Base-by-base conservation (phyloP, 306 rosid genomes). In the Quercus suber region DNA sequence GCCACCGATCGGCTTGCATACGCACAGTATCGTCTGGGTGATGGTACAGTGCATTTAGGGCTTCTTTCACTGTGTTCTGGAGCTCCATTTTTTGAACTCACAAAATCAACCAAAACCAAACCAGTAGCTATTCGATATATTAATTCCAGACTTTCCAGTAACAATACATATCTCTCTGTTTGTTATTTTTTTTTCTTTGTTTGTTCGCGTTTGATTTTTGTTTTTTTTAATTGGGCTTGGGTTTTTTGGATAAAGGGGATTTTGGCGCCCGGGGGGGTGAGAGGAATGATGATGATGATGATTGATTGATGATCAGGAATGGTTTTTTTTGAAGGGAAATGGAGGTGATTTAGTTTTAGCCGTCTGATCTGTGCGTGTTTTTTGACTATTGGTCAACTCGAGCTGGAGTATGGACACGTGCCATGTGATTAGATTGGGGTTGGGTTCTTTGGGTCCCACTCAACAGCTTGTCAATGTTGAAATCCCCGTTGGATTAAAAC, bases 31-130 rank as follows among this genome's bases (percentile, higher is more conserved):
- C 98, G 80, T 90, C 97, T 1, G 99, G 99, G 82, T 91, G 99
- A 82, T 96, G 99, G 85, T 96, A 96, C 63, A 96, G 99, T 79
- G 97, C 99, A 79, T 86, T 91, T 89, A 96, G 97, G 97, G 99
- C 99, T 79, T 93, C 93, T 55, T 96, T 96, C 78, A 96, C 98
- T 19, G 93, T 85, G 82, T 91, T 93, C 86, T 96, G 97, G 77
- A 89, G 97, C 89, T 93, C 99, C 99, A 96, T 96, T 78, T 78
- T 72, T 74, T 76, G 69, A 49, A 86, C 88, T 77, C 85, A 76
- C 23, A 69, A 35, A 55, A 14, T 19, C 56, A 55, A 14, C 19
- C 56, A 59, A 77, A 11, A 37, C 63, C 3, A 31, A 28, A 73
- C 75, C 33, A 63, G 68, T 15, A 79, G 82, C 88, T 86, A 49